These are phyloP conservation scores for Paraleonurus japonicus DNA, from an alignment of 257 asterid species.

Conservation along the genomic window DNA sequence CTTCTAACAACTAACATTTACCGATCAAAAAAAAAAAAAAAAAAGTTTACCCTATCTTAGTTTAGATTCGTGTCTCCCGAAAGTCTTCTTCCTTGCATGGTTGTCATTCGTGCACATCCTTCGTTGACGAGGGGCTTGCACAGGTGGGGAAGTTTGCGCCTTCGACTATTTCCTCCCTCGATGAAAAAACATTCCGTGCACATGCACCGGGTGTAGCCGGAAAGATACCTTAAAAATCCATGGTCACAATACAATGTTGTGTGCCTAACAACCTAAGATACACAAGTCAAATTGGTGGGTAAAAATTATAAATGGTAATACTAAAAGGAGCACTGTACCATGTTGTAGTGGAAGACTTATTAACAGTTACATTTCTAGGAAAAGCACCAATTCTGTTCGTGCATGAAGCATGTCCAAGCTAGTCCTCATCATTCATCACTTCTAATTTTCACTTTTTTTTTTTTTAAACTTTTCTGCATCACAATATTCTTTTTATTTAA, in stretches of 20 bases:
- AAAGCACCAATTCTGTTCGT: constrained; percentile 17
- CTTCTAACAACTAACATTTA: too few species aligned
- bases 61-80: too few species aligned
- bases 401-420: constrained; percentile 22
- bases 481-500: background rate
- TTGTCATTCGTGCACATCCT: too few species aligned
- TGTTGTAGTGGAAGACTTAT: constrained; percentile 32
- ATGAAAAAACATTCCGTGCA: too few species aligned
- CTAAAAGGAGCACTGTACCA: constrained; percentile 27
- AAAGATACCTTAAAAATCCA: background rate
- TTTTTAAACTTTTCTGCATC: constrained; percentile 11
- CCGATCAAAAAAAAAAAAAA: too few species aligned
- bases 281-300: constrained; percentile 8
- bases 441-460: background rate
- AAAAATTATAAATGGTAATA: constrained; percentile 14
- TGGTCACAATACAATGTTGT: background rate
- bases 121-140: too few species aligned
- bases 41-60: too few species aligned
- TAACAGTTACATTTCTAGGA: constrained; percentile 30
- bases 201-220: too few species aligned
- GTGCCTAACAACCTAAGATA: constrained; percentile 33
- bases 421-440: background rate
- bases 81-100: too few species aligned
- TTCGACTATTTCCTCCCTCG: too few species aligned
- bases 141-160: too few species aligned